Conservation (phyloP, 192 early-diverging fungal genomes). For the Backusella tuberculispora region DNA sequence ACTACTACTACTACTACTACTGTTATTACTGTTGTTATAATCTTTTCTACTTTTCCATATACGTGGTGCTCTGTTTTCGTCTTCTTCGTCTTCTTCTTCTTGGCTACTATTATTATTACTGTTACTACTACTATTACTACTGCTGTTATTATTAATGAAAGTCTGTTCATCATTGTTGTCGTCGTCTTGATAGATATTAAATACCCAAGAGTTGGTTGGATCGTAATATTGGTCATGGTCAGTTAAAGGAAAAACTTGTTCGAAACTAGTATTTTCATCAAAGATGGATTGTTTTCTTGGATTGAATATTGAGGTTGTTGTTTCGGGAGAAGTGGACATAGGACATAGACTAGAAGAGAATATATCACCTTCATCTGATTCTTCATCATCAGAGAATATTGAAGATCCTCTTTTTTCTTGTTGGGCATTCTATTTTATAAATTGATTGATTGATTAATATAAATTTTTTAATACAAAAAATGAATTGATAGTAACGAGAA, state of each 20-base stretch:
- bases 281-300: slow-evolving; percentile 7
- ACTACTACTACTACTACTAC: background rate
- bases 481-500: too few relatives aligned
- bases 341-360: slow-evolving; percentile 13
- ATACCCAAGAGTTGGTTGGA: slow-evolving; percentile 7
- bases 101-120: background rate
- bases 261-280: slow-evolving; percentile 4
- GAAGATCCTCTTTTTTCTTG: background rate
- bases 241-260: background rate
- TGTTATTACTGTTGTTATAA: background rate
- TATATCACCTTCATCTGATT: slow-evolving; percentile 21
- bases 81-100: background rate
- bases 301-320: background rate
- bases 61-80: slow-evolving; percentile 13
- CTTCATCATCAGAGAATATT: slow-evolving; percentile 3
- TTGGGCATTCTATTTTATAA: background rate
- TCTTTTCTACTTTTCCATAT: background rate
- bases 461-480: background rate
- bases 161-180: background rate
- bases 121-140: background rate
- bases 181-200: background rate
- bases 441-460: background rate
- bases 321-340: slow-evolving; percentile 3
- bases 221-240: background rate
- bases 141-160: background rate